Base-by-base conservation (phyloP, 345 rosid species). In the Lumnitzera racemosa region DNA sequence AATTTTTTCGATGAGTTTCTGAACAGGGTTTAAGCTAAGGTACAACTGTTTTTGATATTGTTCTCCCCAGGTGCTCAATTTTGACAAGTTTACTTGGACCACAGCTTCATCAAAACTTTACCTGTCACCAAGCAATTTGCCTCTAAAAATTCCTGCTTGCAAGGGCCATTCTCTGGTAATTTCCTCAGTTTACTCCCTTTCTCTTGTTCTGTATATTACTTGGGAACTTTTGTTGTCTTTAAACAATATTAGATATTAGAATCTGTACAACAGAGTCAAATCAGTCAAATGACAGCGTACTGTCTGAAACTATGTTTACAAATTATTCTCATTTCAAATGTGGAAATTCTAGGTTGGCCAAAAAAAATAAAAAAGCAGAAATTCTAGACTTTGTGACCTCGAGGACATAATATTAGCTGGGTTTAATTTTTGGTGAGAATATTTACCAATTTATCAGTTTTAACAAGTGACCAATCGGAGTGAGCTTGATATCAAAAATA, bases 81-180 rank as follows among this genome's bases (percentile, higher is more conserved):
- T 94, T 75, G 89, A 86, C 67, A 71, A 76, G 51, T 84, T 80
- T 78, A 77, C 86, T 12, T 94, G 99, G 99, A 78, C 86, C 47
- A 64, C 78, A 7, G 88, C 83, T 49, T 83, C 97, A 66, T 90
- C 99, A 3, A 94, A 94, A 72, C 95, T 83, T 60, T 94, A 81
- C 79, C 72, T 88, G 78, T 90, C 99, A 24, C 97, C 96, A 36
- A 90, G 88, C 80, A 90, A 85, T 77, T 77, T 94, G 60, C 96
- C 99, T 16, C 67, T 94, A 46, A 94, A 88, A 81, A 94, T 94
- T 61, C 99, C 96, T 73, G 79, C 97, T 43, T 90, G 99, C 96
- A 90, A 71, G 73, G 99, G 99, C 75, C 99, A 90, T 61, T 66
- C 89, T 77, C 76, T 94, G 96, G 99, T 94, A 86, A 20, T 49